Percentiles rank a stretch among this genome's conserved stretches.
Evolutionary conservation across 2,329 filamentous ascomycete species (phyloP).

Genomic region (Fusarium paranaense): DNA sequence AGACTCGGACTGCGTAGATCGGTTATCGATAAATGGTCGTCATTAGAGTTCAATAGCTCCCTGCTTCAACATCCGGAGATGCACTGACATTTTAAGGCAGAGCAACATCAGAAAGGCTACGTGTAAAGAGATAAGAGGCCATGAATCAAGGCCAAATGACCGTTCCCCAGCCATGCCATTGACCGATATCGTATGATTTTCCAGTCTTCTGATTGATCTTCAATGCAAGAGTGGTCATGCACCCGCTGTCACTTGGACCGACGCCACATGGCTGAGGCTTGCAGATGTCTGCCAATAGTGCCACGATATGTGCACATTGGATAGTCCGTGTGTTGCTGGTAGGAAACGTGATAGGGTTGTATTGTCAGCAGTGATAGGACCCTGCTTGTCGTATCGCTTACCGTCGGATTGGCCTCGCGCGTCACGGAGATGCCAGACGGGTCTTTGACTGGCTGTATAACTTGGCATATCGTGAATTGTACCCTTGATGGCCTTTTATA

Average conservation of each 20-base stretch:
- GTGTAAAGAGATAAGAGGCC: not conserved
- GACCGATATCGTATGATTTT: not conserved
- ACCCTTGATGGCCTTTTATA: not conserved
- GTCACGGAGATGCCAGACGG: not conserved
- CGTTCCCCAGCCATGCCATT: not conserved
- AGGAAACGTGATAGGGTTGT: not conserved
- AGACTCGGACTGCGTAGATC: not conserved
- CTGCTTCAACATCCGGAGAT: not conserved
- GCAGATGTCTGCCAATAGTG: not conserved
- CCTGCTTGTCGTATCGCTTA: not conserved
- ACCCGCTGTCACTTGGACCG: not conserved
- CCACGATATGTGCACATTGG: not conserved
- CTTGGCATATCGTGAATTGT: not conserved
- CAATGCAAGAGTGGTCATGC: not conserved
- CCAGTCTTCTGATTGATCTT: conserved; percentile 5
- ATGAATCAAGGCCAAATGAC: not conserved
- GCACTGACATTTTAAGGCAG: not conserved
- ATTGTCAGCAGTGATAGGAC: not conserved
- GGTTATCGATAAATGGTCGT: not conserved
- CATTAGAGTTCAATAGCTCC: not conserved
- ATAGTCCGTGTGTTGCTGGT: not conserved
- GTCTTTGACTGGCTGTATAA: not conserved
- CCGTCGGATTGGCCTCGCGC: not conserved
- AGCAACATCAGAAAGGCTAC: not conserved
- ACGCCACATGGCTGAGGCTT: not conserved